Evolutionary conservation across 305 asterid species (phyloP).

Genomic region (Salvia sclarea): DNA sequence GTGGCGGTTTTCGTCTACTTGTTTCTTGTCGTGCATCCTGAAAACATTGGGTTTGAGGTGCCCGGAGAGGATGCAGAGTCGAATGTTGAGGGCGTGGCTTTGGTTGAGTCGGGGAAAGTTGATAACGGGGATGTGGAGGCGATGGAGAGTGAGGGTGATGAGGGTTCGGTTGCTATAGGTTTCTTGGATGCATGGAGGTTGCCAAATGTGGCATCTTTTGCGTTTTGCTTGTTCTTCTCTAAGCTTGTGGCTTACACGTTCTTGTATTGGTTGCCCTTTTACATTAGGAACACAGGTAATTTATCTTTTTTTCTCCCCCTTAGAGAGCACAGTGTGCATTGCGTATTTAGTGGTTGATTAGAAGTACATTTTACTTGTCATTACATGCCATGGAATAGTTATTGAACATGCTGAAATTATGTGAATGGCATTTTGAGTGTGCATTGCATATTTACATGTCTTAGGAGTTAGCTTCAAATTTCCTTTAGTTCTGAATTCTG

Average conservation of each 20-base stretch:
- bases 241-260: slow-evolving; percentile 96
- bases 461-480: too few relatives aligned
- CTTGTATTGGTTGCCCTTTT: slow-evolving; percentile 95
- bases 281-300: slow-evolving; percentile 85
- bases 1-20: slow-evolving; percentile 49
- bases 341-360: slow-evolving; percentile 13
- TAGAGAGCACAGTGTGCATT: neutral
- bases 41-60: slow-evolving; percentile 57
- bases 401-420: neutral
- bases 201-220: slow-evolving; percentile 80
- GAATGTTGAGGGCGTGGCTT: slow-evolving; percentile 65
- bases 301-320: neutral
- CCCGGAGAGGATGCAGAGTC: slow-evolving; percentile 51
- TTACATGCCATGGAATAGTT: neutral
- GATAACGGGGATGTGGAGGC: slow-evolving; percentile 38
- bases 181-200: slow-evolving; percentile 90
- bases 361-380: neutral
- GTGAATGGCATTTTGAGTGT: neutral
- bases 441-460: too few relatives aligned
- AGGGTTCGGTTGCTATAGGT: slow-evolving; percentile 60
- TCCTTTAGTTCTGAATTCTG: too few relatives aligned
- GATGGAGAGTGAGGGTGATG: slow-evolving; percentile 42
- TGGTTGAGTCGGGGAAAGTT: slow-evolving; percentile 46
- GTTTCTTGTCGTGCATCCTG: slow-evolving; percentile 79
- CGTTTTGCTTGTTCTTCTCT: slow-evolving; percentile 88